A percentile compares a stretch with the other conserved stretches of the same genome.
Conservation (phyloP, 2,329 filamentous ascomycete species). For the Apiospora aurea region DNA sequence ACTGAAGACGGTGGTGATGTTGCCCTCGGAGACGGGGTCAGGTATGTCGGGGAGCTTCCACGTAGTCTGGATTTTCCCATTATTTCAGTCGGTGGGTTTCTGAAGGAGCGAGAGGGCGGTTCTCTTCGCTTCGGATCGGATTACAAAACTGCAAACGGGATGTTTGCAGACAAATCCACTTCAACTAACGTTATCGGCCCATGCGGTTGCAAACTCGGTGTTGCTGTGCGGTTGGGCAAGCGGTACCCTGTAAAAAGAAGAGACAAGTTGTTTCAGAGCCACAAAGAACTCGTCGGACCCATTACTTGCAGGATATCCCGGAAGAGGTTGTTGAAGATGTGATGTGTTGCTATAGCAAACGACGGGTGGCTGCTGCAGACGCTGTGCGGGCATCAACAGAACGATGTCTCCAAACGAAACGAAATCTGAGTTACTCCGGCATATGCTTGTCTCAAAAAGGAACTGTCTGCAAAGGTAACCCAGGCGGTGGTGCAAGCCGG, state of each 20-base stretch:
- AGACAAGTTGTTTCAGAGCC: constrained; percentile 17
- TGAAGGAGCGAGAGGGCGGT: neutral
- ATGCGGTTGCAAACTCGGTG: neutral
- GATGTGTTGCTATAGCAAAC: constrained; percentile 11
- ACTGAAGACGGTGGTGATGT: constrained; percentile 53
- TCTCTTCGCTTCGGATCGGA: constrained; percentile 15
- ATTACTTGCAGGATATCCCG: constrained; percentile 12
- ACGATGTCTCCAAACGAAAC: constrained; percentile 21
- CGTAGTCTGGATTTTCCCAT: constrained; percentile 58
- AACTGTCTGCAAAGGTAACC: neutral
- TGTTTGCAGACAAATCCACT: constrained; percentile 17
- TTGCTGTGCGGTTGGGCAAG: neutral
- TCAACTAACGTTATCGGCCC: constrained; percentile 8
- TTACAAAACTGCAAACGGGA: constrained; percentile 4
- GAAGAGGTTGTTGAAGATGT: neutral
- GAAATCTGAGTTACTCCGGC: constrained; percentile 10
- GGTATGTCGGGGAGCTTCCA: constrained; percentile 52
- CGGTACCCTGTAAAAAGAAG: neutral
- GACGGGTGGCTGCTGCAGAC: constrained; percentile 16
- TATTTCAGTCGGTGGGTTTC: constrained; percentile 33
- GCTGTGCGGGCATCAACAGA: constrained; percentile 19
- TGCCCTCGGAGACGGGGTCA: constrained; percentile 50
- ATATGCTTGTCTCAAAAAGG: neutral
- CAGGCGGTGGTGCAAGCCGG: neutral
- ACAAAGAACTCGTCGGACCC: constrained; percentile 1